A percentile compares a stretch with the other conserved stretches of the same genome.
phyloP scores from a whole-genome alignment of 2,329 filamentous ascomycete genomes.

The Westerdykella ornata region DNA sequence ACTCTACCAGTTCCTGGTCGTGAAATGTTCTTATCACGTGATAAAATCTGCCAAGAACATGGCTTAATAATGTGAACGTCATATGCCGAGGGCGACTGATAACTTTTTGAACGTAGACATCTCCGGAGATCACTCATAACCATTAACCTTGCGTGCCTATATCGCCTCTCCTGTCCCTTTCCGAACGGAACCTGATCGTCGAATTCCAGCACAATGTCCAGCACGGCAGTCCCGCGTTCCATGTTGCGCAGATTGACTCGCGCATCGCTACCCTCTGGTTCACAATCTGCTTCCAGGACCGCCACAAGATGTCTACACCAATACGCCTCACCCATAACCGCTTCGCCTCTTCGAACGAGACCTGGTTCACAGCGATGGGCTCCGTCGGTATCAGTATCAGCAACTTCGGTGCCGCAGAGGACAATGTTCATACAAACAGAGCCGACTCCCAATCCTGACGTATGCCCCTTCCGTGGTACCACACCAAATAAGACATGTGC shows the following conservation, averaged over 20 bases:
- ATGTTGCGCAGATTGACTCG: slow-evolving; percentile 26
- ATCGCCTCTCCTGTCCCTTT: neutral
- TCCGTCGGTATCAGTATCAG: slow-evolving; percentile 9
- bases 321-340: slow-evolving; percentile 26
- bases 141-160: slow-evolving; percentile 10
- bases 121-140: slow-evolving; percentile 4
- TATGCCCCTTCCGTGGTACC: slow-evolving; percentile 26
- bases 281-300: slow-evolving; percentile 16
- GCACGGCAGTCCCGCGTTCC: slow-evolving; percentile 21
- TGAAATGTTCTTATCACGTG: no score
- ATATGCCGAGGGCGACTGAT: slow-evolving; percentile 17
- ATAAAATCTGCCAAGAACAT: neutral
- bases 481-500: neutral
- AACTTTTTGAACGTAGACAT: slow-evolving; percentile 5
- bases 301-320: slow-evolving; percentile 35
- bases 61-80: slow-evolving; percentile 24
- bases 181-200: neutral
- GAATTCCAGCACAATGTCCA: slow-evolving; percentile 18
- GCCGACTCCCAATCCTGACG: slow-evolving; percentile 87
- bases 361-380: slow-evolving; percentile 24
- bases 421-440: slow-evolving; percentile 98
- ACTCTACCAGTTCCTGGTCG: no score
- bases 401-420: slow-evolving; percentile 40
- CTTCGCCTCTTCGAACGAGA: slow-evolving; percentile 27
- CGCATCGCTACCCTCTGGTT: slow-evolving; percentile 16